Conservation (phyloP, 192 early-diverging fungal genomes). For the Lobosporangium transversale region DNA sequence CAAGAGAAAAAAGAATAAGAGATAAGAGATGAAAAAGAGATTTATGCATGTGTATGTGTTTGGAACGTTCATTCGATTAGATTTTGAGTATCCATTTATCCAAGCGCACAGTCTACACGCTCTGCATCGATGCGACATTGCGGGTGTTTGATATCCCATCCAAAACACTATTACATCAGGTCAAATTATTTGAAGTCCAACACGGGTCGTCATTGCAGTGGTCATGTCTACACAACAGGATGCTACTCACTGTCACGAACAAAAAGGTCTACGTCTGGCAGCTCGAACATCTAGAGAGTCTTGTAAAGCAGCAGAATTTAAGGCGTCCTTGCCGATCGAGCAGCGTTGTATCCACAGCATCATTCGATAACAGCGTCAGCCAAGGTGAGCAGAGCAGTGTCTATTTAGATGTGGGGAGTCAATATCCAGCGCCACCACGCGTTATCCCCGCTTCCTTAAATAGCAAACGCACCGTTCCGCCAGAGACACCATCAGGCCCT, state of each 20-base stretch:
- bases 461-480: background rate
- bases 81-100: slow-evolving; percentile 30
- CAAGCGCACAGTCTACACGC: slow-evolving; percentile 27
- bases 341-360: background rate
- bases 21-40: too few relatives aligned
- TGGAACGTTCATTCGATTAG: too few relatives aligned
- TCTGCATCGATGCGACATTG: slow-evolving; percentile 43
- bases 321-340: too few relatives aligned
- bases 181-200: slow-evolving; percentile 35
- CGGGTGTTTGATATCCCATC: slow-evolving; percentile 44
- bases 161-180: slow-evolving; percentile 32
- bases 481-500: slow-evolving; percentile 13
- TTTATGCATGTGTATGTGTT: too few relatives aligned
- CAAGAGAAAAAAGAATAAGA: too few relatives aligned
- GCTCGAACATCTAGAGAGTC: slow-evolving; percentile 32
- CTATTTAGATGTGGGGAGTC: background rate
- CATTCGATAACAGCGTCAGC: background rate
- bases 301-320: slow-evolving; percentile 19
- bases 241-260: slow-evolving; percentile 38
- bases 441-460: slow-evolving; percentile 4
- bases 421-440: background rate
- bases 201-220: slow-evolving; percentile 33
- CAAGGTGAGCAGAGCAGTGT: background rate
- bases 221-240: slow-evolving; percentile 24
- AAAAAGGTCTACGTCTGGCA: slow-evolving; percentile 49